These are phyloP conservation scores for Colletotrichum lupini DNA, from an alignment of 2,329 filamentous ascomycete genomes.

Conservation along the genomic window DNA sequence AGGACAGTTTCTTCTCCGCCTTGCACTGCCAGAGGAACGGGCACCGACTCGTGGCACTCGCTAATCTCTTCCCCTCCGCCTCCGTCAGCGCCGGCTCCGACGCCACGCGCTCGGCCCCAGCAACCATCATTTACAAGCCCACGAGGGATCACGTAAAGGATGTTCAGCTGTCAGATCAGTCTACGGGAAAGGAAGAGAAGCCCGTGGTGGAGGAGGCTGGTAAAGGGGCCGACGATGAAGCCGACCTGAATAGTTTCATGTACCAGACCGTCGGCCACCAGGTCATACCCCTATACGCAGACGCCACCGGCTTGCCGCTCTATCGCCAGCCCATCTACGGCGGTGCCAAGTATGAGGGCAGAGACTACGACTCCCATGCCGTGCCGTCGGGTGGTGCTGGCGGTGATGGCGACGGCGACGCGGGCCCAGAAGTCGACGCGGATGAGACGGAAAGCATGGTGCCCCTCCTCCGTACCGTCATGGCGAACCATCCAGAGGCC, in stretches of 20 bases:
- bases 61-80: constrained; percentile 79
- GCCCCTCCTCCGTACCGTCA: constrained; percentile 76
- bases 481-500: constrained; percentile 77
- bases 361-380: constrained; percentile 70
- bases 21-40: constrained; percentile 90
- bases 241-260: constrained; percentile 95
- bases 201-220: neutral
- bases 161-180: neutral
- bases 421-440: constrained; percentile 37
- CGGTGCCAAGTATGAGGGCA: constrained; percentile 73
- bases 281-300: constrained; percentile 85
- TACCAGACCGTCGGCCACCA: constrained; percentile 97
- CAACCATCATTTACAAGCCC: constrained; percentile 23
- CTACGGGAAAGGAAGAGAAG: neutral
- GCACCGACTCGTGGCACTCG: constrained; percentile 86
- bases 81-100: constrained; percentile 23
- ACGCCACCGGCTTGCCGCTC: constrained; percentile 82
- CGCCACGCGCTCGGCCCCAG: constrained; percentile 22
- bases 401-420: neutral
- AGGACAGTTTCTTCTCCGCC: constrained; percentile 95
- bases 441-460: constrained; percentile 94
- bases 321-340: constrained; percentile 85
- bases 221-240: constrained; percentile 40
- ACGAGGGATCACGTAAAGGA: neutral
- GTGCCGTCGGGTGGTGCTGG: constrained; percentile 36